Evolutionary conservation across 2,329 filamentous ascomycete genomes (phyloP).

Genomic region (Colletotrichum musicola): DNA sequence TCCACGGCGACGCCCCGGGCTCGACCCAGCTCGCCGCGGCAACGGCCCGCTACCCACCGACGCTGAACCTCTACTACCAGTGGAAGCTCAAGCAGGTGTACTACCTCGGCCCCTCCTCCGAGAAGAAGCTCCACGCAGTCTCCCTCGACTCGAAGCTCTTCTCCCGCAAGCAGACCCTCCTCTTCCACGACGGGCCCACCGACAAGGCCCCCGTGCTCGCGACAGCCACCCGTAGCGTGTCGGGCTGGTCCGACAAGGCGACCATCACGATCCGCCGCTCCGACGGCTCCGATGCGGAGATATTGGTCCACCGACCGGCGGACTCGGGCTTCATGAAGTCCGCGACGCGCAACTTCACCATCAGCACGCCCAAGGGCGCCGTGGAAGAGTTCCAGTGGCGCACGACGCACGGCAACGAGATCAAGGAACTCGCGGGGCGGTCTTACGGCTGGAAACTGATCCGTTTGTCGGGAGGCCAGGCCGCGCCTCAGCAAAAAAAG

Average conservation of each 20-base stretch:
- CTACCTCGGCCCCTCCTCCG: conserved; percentile 20
- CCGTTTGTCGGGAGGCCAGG: conserved; percentile 7
- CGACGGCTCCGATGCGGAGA: not conserved
- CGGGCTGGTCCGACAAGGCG: conserved; percentile 1
- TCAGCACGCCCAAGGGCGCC: not conserved
- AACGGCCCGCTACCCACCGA: conserved; percentile 24
- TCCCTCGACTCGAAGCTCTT: conserved; percentile 15
- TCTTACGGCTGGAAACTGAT: conserved; percentile 40
- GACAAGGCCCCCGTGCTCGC: conserved; percentile 19
- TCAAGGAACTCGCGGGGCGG: conserved; percentile 28
- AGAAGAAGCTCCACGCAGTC: conserved; percentile 15
- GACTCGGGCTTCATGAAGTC: conserved; percentile 6
- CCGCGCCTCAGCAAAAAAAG: not conserved
- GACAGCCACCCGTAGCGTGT: not conserved
- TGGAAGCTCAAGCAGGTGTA: conserved; percentile 33
- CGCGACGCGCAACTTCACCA: conserved; percentile 10
- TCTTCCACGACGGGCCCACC: conserved; percentile 23
- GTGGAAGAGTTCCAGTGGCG: conserved; percentile 38
- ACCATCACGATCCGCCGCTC: conserved; percentile 11
- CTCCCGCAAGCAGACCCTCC: conserved; percentile 22
- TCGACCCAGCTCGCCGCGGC: conserved; percentile 7
- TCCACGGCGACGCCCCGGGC: not conserved
- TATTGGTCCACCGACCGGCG: conserved; percentile 3
- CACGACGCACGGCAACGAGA: conserved; percentile 29
- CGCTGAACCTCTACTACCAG: conserved; percentile 23